Percentiles rank a stretch among this genome's conserved stretches.
Conservation (phyloP, 306 rosid species). For the Cicer bijugum region DNA sequence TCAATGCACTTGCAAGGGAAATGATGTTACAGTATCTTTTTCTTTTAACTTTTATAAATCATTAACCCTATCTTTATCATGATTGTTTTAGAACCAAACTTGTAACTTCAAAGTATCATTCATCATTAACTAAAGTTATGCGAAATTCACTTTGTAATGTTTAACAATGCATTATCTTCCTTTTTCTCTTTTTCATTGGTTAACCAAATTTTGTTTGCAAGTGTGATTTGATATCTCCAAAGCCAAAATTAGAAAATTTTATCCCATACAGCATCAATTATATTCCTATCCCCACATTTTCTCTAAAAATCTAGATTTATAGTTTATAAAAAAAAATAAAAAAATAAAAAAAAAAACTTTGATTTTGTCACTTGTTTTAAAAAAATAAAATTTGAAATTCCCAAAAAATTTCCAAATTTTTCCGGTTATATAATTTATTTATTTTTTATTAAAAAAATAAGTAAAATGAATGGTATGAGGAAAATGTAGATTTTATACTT, state of each 20-base stretch:
- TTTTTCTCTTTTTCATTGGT: neutral
- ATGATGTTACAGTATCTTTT: slow-evolving; percentile 43
- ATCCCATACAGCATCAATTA: too few species aligned
- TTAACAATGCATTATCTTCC: neutral
- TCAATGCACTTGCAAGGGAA: slow-evolving; percentile 53
- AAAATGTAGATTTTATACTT: too few species aligned
- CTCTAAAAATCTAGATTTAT: too few species aligned
- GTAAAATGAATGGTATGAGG: too few species aligned
- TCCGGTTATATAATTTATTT: too few species aligned
- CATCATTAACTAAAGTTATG: neutral
- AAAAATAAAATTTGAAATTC: too few species aligned
- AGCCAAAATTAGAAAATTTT: neutral
- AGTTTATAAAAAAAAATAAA: too few species aligned
- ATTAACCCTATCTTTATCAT: slow-evolving; percentile 28
- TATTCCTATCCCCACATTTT: too few species aligned
- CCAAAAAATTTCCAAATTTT: too few species aligned
- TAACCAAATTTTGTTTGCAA: neutral
- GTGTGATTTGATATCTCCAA: neutral
- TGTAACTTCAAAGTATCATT: slow-evolving; percentile 15
- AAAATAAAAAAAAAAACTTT: too few species aligned
- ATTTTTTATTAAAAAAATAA: too few species aligned
- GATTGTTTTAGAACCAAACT: slow-evolving; percentile 35
- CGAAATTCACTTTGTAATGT: slow-evolving; percentile 11
- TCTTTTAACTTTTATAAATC: slow-evolving; percentile 13
- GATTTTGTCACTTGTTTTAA: too few species aligned